phyloP scores from a whole-genome alignment of 305 asterid genomes.

The Coffea humblotiana region DNA sequence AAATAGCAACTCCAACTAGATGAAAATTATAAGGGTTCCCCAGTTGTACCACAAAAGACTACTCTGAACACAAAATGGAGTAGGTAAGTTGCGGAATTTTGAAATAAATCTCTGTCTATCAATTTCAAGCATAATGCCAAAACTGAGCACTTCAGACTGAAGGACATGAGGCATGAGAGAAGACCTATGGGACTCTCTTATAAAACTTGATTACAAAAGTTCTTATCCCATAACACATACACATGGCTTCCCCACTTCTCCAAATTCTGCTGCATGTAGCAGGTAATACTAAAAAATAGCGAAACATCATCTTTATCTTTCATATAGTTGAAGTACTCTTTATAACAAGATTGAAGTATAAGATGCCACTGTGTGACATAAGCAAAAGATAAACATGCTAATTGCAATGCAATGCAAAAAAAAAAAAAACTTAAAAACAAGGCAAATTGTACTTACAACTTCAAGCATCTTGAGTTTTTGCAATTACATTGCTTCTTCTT shows the following conservation, averaged over 20 bases:
- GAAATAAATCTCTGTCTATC: not conserved
- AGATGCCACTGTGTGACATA: not conserved
- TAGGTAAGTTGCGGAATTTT: not conserved
- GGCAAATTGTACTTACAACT: conserved; percentile 49
- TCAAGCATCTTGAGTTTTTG: conserved; percentile 69
- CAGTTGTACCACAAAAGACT: not conserved
- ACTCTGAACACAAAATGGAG: not conserved
- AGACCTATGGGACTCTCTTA: not conserved
- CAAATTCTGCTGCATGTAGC: not conserved
- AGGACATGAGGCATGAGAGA: not conserved
- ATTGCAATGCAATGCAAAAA: not conserved
- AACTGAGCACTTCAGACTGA: not conserved
- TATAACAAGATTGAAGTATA: not conserved
- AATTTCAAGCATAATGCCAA: not conserved
- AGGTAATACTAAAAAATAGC: not conserved
- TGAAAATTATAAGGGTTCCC: not conserved
- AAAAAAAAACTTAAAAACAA: not conserved
- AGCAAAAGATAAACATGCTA: not conserved
- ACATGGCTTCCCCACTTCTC: not conserved
- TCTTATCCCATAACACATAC: not conserved
- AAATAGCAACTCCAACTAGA: not conserved
- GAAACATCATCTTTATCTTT: not conserved
- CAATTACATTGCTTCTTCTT: conserved; percentile 75
- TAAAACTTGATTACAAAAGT: not conserved
- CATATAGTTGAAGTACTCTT: not conserved